A percentile compares a stretch with the other conserved stretches of the same genome.
These are phyloP conservation scores for Phellopilus nigrolimitatus DNA, from an alignment of 1,284 basidiomycete genomes.

Conservation along the genomic window DNA sequence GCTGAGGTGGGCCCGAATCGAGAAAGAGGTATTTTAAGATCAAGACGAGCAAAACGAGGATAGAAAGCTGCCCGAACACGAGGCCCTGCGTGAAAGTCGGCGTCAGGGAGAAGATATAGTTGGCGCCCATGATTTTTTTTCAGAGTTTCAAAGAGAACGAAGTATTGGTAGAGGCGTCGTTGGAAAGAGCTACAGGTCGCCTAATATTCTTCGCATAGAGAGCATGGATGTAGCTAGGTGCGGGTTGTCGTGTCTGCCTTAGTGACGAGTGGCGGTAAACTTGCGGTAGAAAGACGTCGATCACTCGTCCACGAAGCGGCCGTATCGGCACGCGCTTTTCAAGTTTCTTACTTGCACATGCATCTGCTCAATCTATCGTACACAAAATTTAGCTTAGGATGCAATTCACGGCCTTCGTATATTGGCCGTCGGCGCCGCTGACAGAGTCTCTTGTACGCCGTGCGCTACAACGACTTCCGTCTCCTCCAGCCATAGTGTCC, in stretches of 20 bases:
- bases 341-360: too few relatives aligned
- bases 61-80: conserved; percentile 73
- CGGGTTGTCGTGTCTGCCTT: too few relatives aligned
- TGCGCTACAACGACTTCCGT: conserved; percentile 45
- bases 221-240: too few relatives aligned
- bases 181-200: too few relatives aligned
- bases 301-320: too few relatives aligned
- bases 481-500: conserved; percentile 27
- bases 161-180: too few relatives aligned
- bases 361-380: neutral
- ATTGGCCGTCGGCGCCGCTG: conserved; percentile 77
- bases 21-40: conserved; percentile 81
- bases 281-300: too few relatives aligned
- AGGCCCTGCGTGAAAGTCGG: conserved; percentile 84
- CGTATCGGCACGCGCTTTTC: too few relatives aligned
- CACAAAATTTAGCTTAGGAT: too few relatives aligned
- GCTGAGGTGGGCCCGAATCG: conserved; percentile 51
- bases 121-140: conserved; percentile 45
- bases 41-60: conserved; percentile 61
- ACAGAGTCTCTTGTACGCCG: conserved; percentile 65
- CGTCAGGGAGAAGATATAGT: conserved; percentile 65
- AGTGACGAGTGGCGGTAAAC: too few relatives aligned
- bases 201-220: too few relatives aligned
- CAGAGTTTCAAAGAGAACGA: neutral
- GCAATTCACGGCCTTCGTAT: conserved; percentile 46